Base-by-base conservation (phyloP, 2,329 filamentous ascomycete genomes). In the Fusarium longipes region DNA sequence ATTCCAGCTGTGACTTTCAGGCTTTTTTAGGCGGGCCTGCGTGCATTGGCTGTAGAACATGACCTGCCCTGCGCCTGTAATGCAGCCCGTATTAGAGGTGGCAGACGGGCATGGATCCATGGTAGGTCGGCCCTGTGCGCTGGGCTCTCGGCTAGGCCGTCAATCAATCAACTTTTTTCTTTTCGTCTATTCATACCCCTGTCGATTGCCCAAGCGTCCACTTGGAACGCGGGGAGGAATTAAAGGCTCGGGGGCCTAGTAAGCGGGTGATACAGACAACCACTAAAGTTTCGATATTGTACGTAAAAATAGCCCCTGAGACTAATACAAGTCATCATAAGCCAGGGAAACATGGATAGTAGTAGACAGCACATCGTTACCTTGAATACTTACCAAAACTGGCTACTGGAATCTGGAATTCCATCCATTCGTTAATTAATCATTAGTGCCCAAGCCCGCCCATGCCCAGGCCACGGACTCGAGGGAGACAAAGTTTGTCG, bases 221-320 rank as follows among this genome's bases (percentile, higher is more conserved):
- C 53, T 68, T 68, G 56, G 65, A 68, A 68, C 61, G 65, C 61
- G 65, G 65, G 65, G 65, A 66, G 65, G 65, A 66, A 66, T 68
- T 58, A 68, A 62, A 66, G 55, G 60, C 51, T 63, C 24, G 14
- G 43, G 51, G 50, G 14, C 33, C 48, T 68, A 50, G 56, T 38
- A 33, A 38, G 54, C 35, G 47, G 59, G 50, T 57, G 65, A 45
- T 48, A 36, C 44, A 53, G 42, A 40, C 50, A 24, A 64, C 66
- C 59, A 60, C 45, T 47, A 44, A 62, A 40, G 32, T 40, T 39
- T 51, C 24, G 49, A 39, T 49, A 24, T 56, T 29, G 65, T 63
- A 56, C 65, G 57, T 70, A 64, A 67, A 53, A 64, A 54, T 57
- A 70, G 51, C 29, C 67, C 65, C 67, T 70, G 54, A 60, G 50